Base-by-base conservation (phyloP, 2,329 filamentous ascomycete genomes). In the Pseudonectria buxi region DNA sequence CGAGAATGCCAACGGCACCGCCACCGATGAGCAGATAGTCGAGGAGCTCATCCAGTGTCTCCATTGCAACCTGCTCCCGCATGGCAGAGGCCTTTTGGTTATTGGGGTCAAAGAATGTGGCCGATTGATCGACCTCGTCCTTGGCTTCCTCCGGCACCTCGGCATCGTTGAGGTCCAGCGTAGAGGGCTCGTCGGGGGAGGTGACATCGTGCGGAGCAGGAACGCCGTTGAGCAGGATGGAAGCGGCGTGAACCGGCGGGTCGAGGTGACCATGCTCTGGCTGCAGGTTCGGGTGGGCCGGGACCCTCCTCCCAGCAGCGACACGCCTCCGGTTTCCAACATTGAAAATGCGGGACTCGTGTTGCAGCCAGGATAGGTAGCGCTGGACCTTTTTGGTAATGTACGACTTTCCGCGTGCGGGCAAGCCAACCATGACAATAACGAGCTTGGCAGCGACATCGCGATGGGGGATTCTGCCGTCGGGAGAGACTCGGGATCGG, bases 381-480 rank as follows among this genome's bases (percentile, higher is more conserved):
- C 92, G 78, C 40, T 92, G 85, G 44, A 98, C 76, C 67, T 98
- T 98, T 71, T 96, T 96, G 43, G 92, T 96, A 54, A 98, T 94
- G 64, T 98, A 98, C 36, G 89, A 95, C 67, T 98, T 98, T 57
- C 92, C 92, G 53, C 92, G 75, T 9, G 92, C 92, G 3, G 92
- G 92, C 51, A 98, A 68, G 45, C 92, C 92, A 41, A 98, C 92
- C 92, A 98, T 98, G 59, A 98, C 81, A 53, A 98, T 94, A 56
- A 96, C 87, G 43, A 98, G 72, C 70, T 98, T 98, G 27, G 92
- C 85, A 32, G 89, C 92, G 32, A 98, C 85, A 72, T 98, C 92
- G 55, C 90, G 77, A 56, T 90, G 81, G 36, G 92, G 83, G 50
- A 98, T 98, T 53, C 86, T 81, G 48, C 92, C 92, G 61, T 98